Conservation (phyloP, 352 stramenopile genomes). For the Phytophthora syringae region DNA sequence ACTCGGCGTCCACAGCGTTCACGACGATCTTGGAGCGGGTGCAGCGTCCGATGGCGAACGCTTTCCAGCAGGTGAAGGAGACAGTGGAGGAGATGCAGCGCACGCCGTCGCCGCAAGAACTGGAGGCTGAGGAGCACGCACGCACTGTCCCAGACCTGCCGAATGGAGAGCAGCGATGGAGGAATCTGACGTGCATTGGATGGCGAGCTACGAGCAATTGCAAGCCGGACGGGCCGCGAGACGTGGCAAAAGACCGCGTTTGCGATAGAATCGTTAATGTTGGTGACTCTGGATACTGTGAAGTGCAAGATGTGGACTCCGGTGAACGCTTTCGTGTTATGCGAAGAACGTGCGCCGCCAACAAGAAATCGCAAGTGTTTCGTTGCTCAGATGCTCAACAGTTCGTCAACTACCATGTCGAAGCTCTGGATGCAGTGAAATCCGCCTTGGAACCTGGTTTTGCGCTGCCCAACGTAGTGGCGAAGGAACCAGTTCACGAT, state of each 20-base stretch:
- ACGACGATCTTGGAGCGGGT: constrained; percentile 11
- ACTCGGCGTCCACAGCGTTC: constrained; percentile 8
- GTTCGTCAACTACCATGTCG: constrained; percentile 36
- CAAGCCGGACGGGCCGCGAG: constrained; percentile 37
- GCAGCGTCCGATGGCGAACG: constrained; percentile 17
- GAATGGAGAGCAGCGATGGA: constrained; percentile 12
- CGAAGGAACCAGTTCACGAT: background rate
- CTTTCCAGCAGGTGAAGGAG: constrained; percentile 19
- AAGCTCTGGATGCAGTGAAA: constrained; percentile 12
- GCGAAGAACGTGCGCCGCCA: constrained; percentile 27
- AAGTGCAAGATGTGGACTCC: constrained; percentile 29
- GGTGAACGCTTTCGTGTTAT: constrained; percentile 30
- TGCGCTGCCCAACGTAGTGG: constrained; percentile 1
- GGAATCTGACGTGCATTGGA: constrained; percentile 45
- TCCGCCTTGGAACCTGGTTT: background rate
- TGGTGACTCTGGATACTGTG: constrained; percentile 50
- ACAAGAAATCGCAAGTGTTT: constrained; percentile 41
- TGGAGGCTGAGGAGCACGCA: constrained; percentile 16
- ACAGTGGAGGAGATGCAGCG: constrained; percentile 23
- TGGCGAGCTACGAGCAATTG: constrained; percentile 57
- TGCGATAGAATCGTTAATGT: constrained; percentile 38
- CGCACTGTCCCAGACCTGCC: constrained; percentile 19
- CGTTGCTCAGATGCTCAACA: constrained; percentile 41
- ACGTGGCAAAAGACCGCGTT: constrained; percentile 35
- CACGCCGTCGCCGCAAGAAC: constrained; percentile 18